phyloP scores from a whole-genome alignment of 2,329 filamentous ascomycete genomes.

The Tympanopsis confertula region DNA sequence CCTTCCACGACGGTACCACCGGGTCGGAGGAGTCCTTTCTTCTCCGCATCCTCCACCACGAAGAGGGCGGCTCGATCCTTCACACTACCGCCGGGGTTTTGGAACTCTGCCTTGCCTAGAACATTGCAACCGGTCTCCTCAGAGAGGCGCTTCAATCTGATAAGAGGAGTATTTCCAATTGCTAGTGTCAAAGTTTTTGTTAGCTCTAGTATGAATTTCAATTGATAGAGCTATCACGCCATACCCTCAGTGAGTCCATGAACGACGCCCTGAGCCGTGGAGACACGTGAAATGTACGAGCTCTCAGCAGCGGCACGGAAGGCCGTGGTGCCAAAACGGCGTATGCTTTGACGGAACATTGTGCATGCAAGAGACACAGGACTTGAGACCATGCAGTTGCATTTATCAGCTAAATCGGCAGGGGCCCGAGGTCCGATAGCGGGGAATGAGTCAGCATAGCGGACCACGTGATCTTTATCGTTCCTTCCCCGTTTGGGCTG shows the following conservation, averaged over 20 bases:
- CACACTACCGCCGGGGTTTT: slow-evolving; percentile 91
- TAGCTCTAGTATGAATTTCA: no score
- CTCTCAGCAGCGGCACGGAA: neutral
- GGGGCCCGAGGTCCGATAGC: no score
- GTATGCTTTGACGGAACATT: slow-evolving; percentile 1
- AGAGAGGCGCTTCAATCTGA: slow-evolving; percentile 78
- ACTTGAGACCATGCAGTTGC: no score
- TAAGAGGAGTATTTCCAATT: slow-evolving; percentile 93
- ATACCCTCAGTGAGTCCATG: neutral
- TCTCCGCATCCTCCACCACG: slow-evolving; percentile 87
- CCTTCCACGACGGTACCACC: slow-evolving; percentile 95
- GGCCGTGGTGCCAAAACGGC: slow-evolving; percentile 1
- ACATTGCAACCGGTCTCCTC: slow-evolving; percentile 86
- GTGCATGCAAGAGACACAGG: no score
- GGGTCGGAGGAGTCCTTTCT: slow-evolving; percentile 66
- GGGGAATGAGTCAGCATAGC: no score
- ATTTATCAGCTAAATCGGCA: no score
- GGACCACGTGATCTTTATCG: no score
- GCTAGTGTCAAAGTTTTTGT: slow-evolving; percentile 37
- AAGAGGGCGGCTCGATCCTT: slow-evolving; percentile 94
- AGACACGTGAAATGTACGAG: neutral
- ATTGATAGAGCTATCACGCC: no score
- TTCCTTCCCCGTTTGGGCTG: slow-evolving; percentile 1
- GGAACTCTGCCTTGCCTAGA: slow-evolving; percentile 95
- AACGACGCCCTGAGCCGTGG: neutral